Percentiles rank a stretch among this genome's conserved stretches.
Evolutionary conservation across 192 early-diverging fungal species (phyloP).

Genomic region (Ramicandelaber brevisporus): DNA sequence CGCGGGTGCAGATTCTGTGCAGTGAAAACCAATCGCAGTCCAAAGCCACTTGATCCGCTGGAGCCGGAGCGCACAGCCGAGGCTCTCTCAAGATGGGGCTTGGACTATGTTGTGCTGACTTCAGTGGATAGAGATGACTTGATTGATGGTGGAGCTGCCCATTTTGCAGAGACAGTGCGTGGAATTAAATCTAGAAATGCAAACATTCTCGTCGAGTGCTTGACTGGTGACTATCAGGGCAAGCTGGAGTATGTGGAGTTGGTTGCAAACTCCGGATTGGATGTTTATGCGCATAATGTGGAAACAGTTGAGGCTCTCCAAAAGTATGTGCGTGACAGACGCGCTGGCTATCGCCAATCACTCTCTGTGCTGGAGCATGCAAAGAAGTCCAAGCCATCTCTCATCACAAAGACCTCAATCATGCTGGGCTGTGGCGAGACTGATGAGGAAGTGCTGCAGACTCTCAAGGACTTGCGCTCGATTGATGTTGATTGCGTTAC

Average conservation of each 20-base stretch:
- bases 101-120: constrained; percentile 95
- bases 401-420: constrained; percentile 92
- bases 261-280: constrained; percentile 77
- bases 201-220: constrained; percentile 81
- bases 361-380: constrained; percentile 69
- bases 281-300: constrained; percentile 96
- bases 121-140: constrained; percentile 94
- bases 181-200: constrained; percentile 70
- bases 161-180: constrained; percentile 82
- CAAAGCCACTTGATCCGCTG: constrained; percentile 56
- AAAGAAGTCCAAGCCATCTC: constrained; percentile 43
- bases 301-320: constrained; percentile 86
- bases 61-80: constrained; percentile 85
- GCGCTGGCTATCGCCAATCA: constrained; percentile 79
- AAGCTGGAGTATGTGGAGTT: constrained; percentile 40
- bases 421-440: constrained; percentile 95
- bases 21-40: constrained; percentile 78
- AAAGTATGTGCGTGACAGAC: constrained; percentile 70
- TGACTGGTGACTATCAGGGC: constrained; percentile 85
- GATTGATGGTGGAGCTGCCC: constrained; percentile 66
- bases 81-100: constrained; percentile 79
- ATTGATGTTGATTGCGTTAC: constrained; percentile 81
- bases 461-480: constrained; percentile 58
- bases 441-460: constrained; percentile 73
- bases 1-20: constrained; percentile 95